Evolutionary conservation across 495 filamentous ascomycete genomes (phyloP).

Genomic region (Annulohypoxylon nitens): DNA sequence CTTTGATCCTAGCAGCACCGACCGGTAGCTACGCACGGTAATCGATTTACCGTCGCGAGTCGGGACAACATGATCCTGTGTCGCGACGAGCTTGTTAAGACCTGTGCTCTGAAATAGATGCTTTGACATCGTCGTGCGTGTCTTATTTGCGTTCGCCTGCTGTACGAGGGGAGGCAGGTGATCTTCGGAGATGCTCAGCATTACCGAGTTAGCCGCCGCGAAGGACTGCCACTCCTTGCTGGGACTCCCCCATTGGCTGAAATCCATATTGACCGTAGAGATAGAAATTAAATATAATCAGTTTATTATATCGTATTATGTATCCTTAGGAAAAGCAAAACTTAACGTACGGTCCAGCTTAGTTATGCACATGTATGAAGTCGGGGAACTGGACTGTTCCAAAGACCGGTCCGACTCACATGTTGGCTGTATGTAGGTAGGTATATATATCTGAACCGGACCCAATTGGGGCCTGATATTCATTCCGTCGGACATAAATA

Average conservation of each 20-base stretch:
- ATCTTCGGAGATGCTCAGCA: conserved; percentile 20
- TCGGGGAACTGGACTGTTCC: background rate
- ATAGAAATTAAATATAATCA: background rate
- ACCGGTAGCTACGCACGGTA: conserved; percentile 62
- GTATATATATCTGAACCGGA: background rate
- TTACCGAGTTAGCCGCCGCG: conserved; percentile 33
- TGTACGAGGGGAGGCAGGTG: conserved; percentile 25
- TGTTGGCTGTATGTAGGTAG: background rate
- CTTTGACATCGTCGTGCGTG: conserved; percentile 27
- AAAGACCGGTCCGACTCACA: background rate
- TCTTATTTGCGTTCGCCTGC: conserved; percentile 32
- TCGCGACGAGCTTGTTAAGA: conserved; percentile 44
- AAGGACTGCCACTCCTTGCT: conserved; percentile 45
- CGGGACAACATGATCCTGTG: conserved; percentile 55
- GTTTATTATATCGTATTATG: background rate
- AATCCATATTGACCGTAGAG: conserved; percentile 31
- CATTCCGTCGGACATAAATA: conserved; percentile 14
- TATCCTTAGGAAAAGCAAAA: no score
- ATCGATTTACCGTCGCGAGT: conserved; percentile 58
- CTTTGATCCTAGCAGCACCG: conserved; percentile 36
- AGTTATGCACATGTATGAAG: background rate
- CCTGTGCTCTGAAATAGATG: conserved; percentile 28
- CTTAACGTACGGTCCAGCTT: no score
- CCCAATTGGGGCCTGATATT: conserved; percentile 18
- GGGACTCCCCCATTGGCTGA: conserved; percentile 40